Evolutionary conservation across 805 yeast species (phyloP).

Genomic region (Candida piceae): DNA sequence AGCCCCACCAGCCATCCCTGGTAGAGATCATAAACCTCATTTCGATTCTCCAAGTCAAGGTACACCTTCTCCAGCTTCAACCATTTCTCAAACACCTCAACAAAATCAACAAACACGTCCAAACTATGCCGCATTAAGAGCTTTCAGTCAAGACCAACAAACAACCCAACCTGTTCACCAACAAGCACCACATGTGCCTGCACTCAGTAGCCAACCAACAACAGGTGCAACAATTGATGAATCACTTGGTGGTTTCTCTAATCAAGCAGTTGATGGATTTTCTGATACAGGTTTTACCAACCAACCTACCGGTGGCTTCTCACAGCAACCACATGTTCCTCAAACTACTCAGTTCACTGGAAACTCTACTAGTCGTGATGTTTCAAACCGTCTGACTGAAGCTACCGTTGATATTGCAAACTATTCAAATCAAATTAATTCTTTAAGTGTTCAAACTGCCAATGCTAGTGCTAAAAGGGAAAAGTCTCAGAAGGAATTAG

Average conservation of each 20-base stretch:
- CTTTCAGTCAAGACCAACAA: neutral
- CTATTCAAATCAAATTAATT: constrained; percentile 75
- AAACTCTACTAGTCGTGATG: constrained; percentile 44
- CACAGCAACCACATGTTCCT: constrained; percentile 1
- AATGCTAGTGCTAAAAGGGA: constrained; percentile 63
- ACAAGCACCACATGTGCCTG: too few species aligned
- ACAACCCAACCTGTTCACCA: neutral
- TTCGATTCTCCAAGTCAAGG: constrained; percentile 19
- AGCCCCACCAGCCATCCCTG: constrained; percentile 31
- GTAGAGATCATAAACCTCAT: constrained; percentile 31
- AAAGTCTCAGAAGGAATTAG: constrained; percentile 72
- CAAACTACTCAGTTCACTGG: constrained; percentile 3
- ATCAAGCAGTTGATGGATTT: constrained; percentile 3
- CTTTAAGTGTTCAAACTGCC: constrained; percentile 71
- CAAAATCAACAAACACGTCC: constrained; percentile 14
- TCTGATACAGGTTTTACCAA: constrained; percentile 5
- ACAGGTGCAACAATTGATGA: too few species aligned
- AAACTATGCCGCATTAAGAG: constrained; percentile 46
- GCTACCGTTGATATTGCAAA: constrained; percentile 87
- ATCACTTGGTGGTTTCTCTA: constrained; percentile 1
- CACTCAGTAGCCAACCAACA: too few species aligned
- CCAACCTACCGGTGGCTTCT: constrained; percentile 15
- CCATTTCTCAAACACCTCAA: constrained; percentile 9
- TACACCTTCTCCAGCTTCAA: constrained; percentile 4
- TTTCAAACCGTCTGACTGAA: constrained; percentile 63